Evolutionary conservation across 768 basidiomycete genomes (phyloP).

Genomic region (Mycena floridula): DNA sequence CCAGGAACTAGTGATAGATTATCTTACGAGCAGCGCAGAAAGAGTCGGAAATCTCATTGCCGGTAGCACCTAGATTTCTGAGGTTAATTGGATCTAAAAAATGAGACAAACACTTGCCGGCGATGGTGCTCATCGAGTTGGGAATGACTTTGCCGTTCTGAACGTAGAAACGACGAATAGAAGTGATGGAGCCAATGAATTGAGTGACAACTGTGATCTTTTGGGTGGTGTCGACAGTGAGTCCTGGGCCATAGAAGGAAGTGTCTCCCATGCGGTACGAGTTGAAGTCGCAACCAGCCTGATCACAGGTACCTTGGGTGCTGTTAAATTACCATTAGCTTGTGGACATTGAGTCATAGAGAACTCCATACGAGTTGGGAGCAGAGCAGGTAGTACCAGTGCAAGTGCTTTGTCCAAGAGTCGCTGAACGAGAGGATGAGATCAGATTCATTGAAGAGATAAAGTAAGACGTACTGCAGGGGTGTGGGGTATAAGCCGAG

Average conservation of each 20-base stretch:
- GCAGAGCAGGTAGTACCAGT: slow-evolving; percentile 22
- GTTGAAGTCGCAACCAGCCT: slow-evolving; percentile 43
- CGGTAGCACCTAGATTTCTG: slow-evolving; percentile 9
- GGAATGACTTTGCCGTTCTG: slow-evolving; percentile 36
- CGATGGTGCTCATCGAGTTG: slow-evolving; percentile 30
- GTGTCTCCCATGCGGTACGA: slow-evolving; percentile 37
- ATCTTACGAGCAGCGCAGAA: slow-evolving; percentile 37
- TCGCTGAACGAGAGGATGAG: too few relatives aligned
- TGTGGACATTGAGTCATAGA: too few relatives aligned
- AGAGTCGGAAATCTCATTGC: slow-evolving; percentile 30
- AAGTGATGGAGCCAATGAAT: slow-evolving; percentile 34
- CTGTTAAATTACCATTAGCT: too few relatives aligned
- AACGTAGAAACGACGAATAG: slow-evolving; percentile 39
- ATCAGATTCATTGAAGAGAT: too few relatives aligned
- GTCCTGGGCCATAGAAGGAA: slow-evolving; percentile 29
- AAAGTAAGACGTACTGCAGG: too few relatives aligned
- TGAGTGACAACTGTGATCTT: slow-evolving; percentile 40
- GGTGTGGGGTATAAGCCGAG: slow-evolving; percentile 34
- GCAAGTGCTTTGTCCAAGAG: slow-evolving; percentile 25
- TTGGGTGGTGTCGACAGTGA: slow-evolving; percentile 31
- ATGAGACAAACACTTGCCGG: slow-evolving; percentile 28
- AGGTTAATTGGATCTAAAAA: slow-evolving; percentile 28
- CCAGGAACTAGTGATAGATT: not conserved
- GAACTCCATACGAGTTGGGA: slow-evolving; percentile 19
- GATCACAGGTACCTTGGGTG: slow-evolving; percentile 31